Base-by-base conservation (phyloP, 805 yeast species). In the Nakazawaea laoshanensis region DNA sequence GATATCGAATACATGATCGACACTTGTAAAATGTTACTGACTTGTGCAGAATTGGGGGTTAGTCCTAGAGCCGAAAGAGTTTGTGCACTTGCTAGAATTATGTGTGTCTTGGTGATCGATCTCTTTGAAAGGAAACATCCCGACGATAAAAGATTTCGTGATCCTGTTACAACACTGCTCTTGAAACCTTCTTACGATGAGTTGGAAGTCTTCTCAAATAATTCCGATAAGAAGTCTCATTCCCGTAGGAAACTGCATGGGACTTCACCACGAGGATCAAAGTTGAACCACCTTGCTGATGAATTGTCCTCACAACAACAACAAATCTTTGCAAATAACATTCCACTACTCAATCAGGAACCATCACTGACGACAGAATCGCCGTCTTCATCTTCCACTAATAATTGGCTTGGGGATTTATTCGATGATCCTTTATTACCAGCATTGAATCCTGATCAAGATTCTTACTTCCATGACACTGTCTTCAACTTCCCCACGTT, bases 401-500 rank as follows among this genome's bases (percentile, higher is more conserved):
- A n/a, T 16, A 23, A 11, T 20, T 20, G 11, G 10, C n/a, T n/a
- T n/a, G n/a, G n/a, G n/a, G n/a, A n/a, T n/a, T n/a, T n/a, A n/a
- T n/a, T n/a, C n/a, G n/a, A n/a, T n/a, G n/a, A n/a, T n/a, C n/a
- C n/a, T n/a, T n/a, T n/a, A n/a, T n/a, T n/a, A n/a, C n/a, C n/a
- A n/a, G n/a, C n/a, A n/a, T n/a, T n/a, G n/a, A n/a, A n/a, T n/a
- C n/a, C n/a, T n/a, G n/a, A n/a, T n/a, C n/a, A n/a, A n/a, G n/a
- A n/a, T 15, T 18, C 19, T 11, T 34, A 36, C 7, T 28, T 50
- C 11, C 44, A 52, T 16, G 59, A 53, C 26, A 54, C 47, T 25
- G 43, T 55, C 46, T 47, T 57, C 31, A 51, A 45, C 24, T 33
- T 57, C 12, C 61, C 63, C 2, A 49, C 42, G 9, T 52, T 48